phyloP scores from a whole-genome alignment of 1,284 basidiomycete genomes.

The Xerocomus amazonicus region DNA sequence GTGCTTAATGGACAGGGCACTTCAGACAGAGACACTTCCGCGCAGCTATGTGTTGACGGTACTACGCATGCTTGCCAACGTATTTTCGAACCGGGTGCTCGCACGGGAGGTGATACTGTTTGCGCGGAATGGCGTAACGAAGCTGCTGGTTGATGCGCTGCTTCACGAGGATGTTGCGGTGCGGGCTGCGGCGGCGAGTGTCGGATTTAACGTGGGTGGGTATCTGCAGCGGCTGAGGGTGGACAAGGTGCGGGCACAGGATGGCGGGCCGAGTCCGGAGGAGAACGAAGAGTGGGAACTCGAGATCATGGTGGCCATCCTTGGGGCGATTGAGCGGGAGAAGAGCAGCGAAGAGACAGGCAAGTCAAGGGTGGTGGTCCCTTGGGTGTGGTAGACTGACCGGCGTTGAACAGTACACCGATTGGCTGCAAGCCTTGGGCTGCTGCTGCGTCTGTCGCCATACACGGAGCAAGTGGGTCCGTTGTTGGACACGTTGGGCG shows the following conservation, averaged over 20 bases:
- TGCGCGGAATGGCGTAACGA: conserved; percentile 39
- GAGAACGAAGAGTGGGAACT: conserved; percentile 79
- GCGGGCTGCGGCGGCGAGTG: conserved; percentile 74
- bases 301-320: conserved; percentile 74
- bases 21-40: conserved; percentile 31
- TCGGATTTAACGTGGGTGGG: conserved; percentile 74
- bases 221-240: conserved; percentile 59
- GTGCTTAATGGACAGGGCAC: conserved; percentile 44
- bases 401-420: conserved; percentile 60
- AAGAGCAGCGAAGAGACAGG: conserved; percentile 73
- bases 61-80: conserved; percentile 73
- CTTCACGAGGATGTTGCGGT: conserved; percentile 67
- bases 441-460: conserved; percentile 69
- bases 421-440: conserved; percentile 69
- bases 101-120: conserved; percentile 49
- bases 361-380: conserved; percentile 38
- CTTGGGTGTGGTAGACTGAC: not conserved
- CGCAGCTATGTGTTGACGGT: conserved; percentile 66
- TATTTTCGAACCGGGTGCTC: conserved; percentile 55
- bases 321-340: conserved; percentile 73
- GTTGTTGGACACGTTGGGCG: conserved; percentile 71
- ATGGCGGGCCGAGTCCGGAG: conserved; percentile 35
- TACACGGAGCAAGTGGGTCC: conserved; percentile 53
- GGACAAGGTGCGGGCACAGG: conserved; percentile 40
- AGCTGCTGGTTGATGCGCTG: conserved; percentile 61